These are phyloP conservation scores for Dothistroma septosporum DNA, from an alignment of 2,329 filamentous ascomycete species.

Conservation along the genomic window DNA sequence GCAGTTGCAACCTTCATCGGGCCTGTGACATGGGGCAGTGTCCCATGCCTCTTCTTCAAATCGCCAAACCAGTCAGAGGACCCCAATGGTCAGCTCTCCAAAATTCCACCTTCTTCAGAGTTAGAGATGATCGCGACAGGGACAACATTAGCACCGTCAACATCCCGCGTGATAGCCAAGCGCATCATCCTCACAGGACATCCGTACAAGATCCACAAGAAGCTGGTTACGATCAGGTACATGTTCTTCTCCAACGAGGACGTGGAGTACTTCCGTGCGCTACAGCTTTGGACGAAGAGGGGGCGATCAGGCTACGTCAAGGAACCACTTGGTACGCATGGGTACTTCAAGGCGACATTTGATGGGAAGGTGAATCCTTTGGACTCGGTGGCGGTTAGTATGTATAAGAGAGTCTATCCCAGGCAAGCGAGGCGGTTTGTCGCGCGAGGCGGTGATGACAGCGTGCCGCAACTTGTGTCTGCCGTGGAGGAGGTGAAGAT, in stretches of 20 bases:
- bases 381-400: constrained; percentile 83
- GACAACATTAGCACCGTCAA: constrained; percentile 73
- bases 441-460: constrained; percentile 8
- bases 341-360: constrained; percentile 99
- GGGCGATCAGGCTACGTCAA: constrained; percentile 89
- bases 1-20: constrained; percentile 86
- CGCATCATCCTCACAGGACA: constrained; percentile 91
- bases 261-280: constrained; percentile 93
- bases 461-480: constrained; percentile 18
- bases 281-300: constrained; percentile 89
- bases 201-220: constrained; percentile 98
- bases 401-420: constrained; percentile 58
- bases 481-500: constrained; percentile 7
- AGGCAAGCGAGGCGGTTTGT: constrained; percentile 38
- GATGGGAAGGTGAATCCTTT: constrained; percentile 94
- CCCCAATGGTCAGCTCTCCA: constrained; percentile 39
- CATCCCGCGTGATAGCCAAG: constrained; percentile 80
- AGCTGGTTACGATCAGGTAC: constrained; percentile 92
- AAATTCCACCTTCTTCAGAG: constrained; percentile 2
- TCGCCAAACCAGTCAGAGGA: constrained; percentile 41
- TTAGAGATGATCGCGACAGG: constrained; percentile 80
- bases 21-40: constrained; percentile 86
- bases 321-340: constrained; percentile 90
- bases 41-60: constrained; percentile 86
- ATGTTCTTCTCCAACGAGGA: constrained; percentile 99